A percentile compares a stretch with the other conserved stretches of the same genome.
Conservation (phyloP, 352 stramenopile species). For the Stephanocyclus meneghinianus region DNA sequence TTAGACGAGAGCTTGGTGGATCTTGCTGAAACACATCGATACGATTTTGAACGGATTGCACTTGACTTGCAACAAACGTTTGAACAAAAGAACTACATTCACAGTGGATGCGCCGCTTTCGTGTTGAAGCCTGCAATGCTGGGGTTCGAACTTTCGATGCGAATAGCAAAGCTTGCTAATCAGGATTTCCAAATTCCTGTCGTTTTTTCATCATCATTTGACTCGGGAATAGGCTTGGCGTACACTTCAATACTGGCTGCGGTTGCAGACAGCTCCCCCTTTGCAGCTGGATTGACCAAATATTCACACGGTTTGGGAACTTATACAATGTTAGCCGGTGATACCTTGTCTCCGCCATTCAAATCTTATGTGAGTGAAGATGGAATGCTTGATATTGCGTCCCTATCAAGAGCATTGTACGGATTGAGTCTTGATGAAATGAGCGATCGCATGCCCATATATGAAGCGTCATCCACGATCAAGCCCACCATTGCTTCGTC, state of each 20-base stretch:
- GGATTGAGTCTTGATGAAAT: slow-evolving; percentile 78
- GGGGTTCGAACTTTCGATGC: slow-evolving; percentile 72
- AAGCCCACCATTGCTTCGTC: slow-evolving; percentile 28
- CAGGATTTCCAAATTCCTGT: slow-evolving; percentile 67
- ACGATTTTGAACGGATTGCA: slow-evolving; percentile 57
- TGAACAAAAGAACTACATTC: slow-evolving; percentile 11
- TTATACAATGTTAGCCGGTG: slow-evolving; percentile 64
- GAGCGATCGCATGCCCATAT: slow-evolving; percentile 46
- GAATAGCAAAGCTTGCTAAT: slow-evolving; percentile 63
- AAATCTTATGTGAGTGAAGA: slow-evolving; percentile 77
- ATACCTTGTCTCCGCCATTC: slow-evolving; percentile 76
- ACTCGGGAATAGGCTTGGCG: slow-evolving; percentile 78
- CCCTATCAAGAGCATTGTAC: slow-evolving; percentile 70
- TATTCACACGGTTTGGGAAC: slow-evolving; percentile 79
- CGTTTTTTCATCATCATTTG: slow-evolving; percentile 81
- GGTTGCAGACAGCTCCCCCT: slow-evolving; percentile 57
- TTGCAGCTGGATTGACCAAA: slow-evolving; percentile 20
- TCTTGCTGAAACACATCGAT: slow-evolving; percentile 56
- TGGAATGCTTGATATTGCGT: slow-evolving; percentile 72
- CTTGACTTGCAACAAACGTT: slow-evolving; percentile 52
- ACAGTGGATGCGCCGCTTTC: slow-evolving; percentile 66
- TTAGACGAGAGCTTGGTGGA: slow-evolving; percentile 79
- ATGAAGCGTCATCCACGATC: slow-evolving; percentile 9
- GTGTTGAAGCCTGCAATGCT: slow-evolving; percentile 80
- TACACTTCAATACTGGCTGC: slow-evolving; percentile 70